Percentiles rank a stretch among this genome's conserved stretches.
Evolutionary conservation across 495 filamentous ascomycete species (phyloP).

Genomic region (Hypoxylon trugodes): DNA sequence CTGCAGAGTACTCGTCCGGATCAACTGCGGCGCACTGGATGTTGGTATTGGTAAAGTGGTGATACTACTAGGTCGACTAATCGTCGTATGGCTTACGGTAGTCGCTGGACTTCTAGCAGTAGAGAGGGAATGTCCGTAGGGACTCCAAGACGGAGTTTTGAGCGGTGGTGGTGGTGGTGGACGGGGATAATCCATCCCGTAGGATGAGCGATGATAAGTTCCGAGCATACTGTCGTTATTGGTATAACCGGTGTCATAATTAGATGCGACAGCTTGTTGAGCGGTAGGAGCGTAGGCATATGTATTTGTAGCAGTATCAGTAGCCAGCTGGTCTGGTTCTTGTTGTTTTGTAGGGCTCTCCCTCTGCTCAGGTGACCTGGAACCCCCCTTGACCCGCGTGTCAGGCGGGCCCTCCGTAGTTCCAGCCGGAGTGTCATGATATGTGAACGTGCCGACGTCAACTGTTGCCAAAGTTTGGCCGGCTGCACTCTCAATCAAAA

Average conservation of each 20-base stretch:
- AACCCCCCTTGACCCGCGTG: constrained; percentile 48
- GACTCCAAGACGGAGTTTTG: constrained; percentile 60
- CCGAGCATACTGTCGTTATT: constrained; percentile 58
- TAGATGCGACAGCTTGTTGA: constrained; percentile 52
- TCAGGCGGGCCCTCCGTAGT: constrained; percentile 53
- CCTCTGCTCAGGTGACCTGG: constrained; percentile 55
- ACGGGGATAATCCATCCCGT: constrained; percentile 56
- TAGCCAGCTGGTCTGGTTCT: constrained; percentile 41
- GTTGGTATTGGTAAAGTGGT: constrained; percentile 47
- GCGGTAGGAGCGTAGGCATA: constrained; percentile 55
- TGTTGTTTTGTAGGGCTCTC: constrained; percentile 51
- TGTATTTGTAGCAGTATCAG: constrained; percentile 53
- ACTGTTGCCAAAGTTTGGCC: constrained; percentile 68
- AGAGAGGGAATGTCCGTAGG: constrained; percentile 54
- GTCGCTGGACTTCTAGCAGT: constrained; percentile 51
- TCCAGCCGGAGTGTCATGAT: constrained; percentile 54
- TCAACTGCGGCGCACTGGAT: constrained; percentile 64
- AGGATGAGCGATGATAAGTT: constrained; percentile 55
- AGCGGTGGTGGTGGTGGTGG: constrained; percentile 50
- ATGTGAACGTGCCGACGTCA: constrained; percentile 81
- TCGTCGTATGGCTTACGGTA: constrained; percentile 43
- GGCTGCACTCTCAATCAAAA: constrained; percentile 73
- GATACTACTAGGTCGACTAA: constrained; percentile 54
- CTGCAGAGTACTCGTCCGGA: constrained; percentile 84
- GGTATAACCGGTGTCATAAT: constrained; percentile 46